These are phyloP conservation scores for Fagus crenata DNA, from an alignment of 306 rosid genomes.

Conservation along the genomic window DNA sequence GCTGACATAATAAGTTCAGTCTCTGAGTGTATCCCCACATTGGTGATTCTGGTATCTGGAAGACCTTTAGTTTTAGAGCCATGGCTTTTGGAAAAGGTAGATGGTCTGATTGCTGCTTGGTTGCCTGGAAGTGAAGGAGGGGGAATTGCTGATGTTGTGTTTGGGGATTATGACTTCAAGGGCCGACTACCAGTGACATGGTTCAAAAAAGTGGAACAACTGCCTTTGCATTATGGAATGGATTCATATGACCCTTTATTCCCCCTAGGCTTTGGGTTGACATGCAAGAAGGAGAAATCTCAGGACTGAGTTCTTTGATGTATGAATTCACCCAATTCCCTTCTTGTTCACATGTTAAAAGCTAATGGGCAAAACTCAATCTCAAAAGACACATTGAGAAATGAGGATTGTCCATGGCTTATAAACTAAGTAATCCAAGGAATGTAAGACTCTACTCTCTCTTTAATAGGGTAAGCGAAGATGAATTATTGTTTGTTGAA, in stretches of 20 bases:
- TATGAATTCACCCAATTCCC: neutral
- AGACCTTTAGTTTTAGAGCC: conserved; percentile 51
- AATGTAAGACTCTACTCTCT: too few relatives aligned
- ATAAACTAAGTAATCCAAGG: too few relatives aligned
- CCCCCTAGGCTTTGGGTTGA: conserved; percentile 46
- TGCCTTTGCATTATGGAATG: conserved; percentile 31
- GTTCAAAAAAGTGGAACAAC: conserved; percentile 42
- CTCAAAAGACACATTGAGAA: too few relatives aligned
- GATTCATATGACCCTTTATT: conserved; percentile 37
- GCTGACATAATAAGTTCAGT: conserved; percentile 36
- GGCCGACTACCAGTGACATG: conserved; percentile 52
- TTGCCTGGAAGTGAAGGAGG: conserved; percentile 55
- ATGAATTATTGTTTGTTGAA: neutral
- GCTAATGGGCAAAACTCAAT: too few relatives aligned
- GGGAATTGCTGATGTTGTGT: conserved; percentile 52
- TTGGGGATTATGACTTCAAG: conserved; percentile 45
- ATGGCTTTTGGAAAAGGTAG: conserved; percentile 30
- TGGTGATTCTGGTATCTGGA: conserved; percentile 52
- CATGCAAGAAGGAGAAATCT: conserved; percentile 19
- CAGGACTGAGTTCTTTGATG: neutral
- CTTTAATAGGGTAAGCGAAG: neutral
- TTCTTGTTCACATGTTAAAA: neutral
- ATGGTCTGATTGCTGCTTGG: conserved; percentile 56
- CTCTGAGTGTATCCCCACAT: conserved; percentile 42
- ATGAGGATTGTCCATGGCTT: too few relatives aligned